Evolutionary conservation across 2,329 filamentous ascomycete species (phyloP), one percentile per base, ranked within the genome.

Genomic region (Thelonectria blattea): DNA sequence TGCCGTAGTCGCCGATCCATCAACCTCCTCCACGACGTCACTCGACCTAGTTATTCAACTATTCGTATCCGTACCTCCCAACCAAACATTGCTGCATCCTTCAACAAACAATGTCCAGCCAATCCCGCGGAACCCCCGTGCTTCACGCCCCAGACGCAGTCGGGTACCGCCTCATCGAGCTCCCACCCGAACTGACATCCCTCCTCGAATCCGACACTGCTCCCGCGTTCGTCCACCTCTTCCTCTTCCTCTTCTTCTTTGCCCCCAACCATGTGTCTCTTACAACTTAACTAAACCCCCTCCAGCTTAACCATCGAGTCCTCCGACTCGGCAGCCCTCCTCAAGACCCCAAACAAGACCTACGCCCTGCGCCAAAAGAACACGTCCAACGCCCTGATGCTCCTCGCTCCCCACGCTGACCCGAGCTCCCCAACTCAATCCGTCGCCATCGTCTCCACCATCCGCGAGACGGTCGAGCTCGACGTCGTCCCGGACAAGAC

Each of bases 341-440:
- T 89, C 55, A 81, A 77, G 66, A 80, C 81, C 1, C 80, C 79
- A 3, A 73, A 77, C 54, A 82, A 81, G 66, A 83, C 81, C 15
- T 89, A 87, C 74, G 80, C 80, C 6, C 79, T 89, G 48, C 84
- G 84, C 30, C 87, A 89, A 69, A 89, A 89, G 72, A 89, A 88
- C 72, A 88, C 87, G 0, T 89, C 87, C 47, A 89, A 89, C 70
- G 83, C 84, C n/a, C 78, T 89, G 48, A 83, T 88, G 67, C 72
- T 89, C 3, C 76, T 89, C 32, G 71, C 76, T 24, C 75, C 80
- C 5, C 41, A 60, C 48, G 17, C 60, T 12, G 47, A 67, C 5
- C 51, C 50, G 2, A 62, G 58, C 24, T 56, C 59, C 15, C 62
- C 74, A 8, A 70, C 74, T 30, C 65, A 73, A 2, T 77, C 78